Evolutionary conservation across 2,329 filamentous ascomycete species (phyloP).

Genomic region (Cylindrodendrum hubeiense): DNA sequence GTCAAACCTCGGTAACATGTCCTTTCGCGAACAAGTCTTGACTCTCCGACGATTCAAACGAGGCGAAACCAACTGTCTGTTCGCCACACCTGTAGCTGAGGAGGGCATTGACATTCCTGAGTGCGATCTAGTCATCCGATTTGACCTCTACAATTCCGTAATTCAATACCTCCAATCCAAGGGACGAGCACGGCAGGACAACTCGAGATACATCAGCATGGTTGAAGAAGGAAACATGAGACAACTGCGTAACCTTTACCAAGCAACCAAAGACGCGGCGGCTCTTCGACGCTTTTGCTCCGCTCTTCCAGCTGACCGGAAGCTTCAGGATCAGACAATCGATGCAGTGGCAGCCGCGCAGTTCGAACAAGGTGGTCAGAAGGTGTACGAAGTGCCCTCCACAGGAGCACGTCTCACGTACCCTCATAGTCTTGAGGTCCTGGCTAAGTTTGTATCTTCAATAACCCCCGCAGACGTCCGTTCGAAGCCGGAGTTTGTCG

Average conservation of each 20-base stretch:
- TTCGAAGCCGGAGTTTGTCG: constrained; percentile 69
- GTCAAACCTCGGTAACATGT: constrained; percentile 70
- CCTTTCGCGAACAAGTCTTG: constrained; percentile 80
- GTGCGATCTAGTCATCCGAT: constrained; percentile 77
- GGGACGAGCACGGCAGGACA: constrained; percentile 82
- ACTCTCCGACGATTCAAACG: constrained; percentile 75
- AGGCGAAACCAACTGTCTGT: constrained; percentile 72
- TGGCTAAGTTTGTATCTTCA: constrained; percentile 80
- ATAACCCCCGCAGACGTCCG: constrained; percentile 56
- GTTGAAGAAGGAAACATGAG: constrained; percentile 76
- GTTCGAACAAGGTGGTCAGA: constrained; percentile 50
- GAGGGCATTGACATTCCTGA: constrained; percentile 77
- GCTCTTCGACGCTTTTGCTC: constrained; percentile 82
- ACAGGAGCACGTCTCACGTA: constrained; percentile 87
- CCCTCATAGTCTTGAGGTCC: constrained; percentile 76
- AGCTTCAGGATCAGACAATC: constrained; percentile 50
- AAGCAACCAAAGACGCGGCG: constrained; percentile 71
- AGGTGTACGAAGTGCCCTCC: constrained; percentile 69
- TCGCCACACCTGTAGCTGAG: constrained; percentile 76
- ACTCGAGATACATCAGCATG: constrained; percentile 89
- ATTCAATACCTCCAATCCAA: constrained; percentile 97
- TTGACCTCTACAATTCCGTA: constrained; percentile 89
- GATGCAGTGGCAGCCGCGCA: constrained; percentile 29
- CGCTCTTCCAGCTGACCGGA: constrained; percentile 78
- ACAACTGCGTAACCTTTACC: constrained; percentile 68